Base-by-base conservation (phyloP, 768 basidiomycete species). In the Myochromella boudieri region DNA sequence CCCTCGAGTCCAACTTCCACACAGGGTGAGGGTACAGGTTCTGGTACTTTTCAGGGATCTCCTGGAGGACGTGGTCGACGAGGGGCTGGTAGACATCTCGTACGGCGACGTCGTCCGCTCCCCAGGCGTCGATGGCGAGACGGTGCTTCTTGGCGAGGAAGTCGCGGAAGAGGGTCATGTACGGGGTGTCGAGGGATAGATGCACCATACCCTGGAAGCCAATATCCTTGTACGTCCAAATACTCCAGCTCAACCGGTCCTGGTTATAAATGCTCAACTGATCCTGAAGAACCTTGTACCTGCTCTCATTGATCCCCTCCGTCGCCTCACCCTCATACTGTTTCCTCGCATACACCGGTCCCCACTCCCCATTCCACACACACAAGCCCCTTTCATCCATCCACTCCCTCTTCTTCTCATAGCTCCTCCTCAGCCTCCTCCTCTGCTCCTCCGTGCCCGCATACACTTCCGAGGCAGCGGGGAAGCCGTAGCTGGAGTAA, bases 121-220 rank as follows among this genome's bases (percentile, higher is more conserved):
- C 88, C 89, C 88, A 90, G 2, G 83, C 78, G 60, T 91, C 90
- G 34, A 82, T 70, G 2, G 87, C 86, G 20, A 91, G 77, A 6
- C 80, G 77, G 64, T 89, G 82, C 65, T 92, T 91, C 70, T 85
- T 89, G 42, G 75, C 77, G 42, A 90, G 74, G 70, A 89, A 89
- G 25, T 77, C 70, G 37, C 70, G 66, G 68, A 92, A 76, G 40
- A 85, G 78, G 40, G 68, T 77, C 74, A 84, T 83, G 68, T 89
- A 92, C 3, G 85, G 74, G 3, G 87, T 82, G 11, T 82, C 77
- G 10, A 70, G 73, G n/a, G 77, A 76, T 56, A 84, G 72, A 64
- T 87, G 79, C 22, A 87, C 83, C 87, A 91, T 89, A 28, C 89
- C 89, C 67, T 89, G 85, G 75, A 85, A 86, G n/a, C 87, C 87